Base-by-base conservation (phyloP, 345 rosid species). In the Eutrema heterophyllum region DNA sequence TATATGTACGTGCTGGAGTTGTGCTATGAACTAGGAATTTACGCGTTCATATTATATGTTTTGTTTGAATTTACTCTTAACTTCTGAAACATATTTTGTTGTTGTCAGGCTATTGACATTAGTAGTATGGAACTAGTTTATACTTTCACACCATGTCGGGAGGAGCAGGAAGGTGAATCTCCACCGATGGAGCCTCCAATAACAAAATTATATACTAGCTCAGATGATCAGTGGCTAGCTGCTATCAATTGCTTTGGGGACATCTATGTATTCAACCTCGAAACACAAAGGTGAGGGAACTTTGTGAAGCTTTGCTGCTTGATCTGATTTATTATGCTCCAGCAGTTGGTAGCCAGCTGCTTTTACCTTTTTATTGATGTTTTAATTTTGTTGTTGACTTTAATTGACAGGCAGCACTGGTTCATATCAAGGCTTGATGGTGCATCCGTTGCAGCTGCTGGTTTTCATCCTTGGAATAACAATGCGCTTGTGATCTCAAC, bases 211-310 rank as follows among this genome's bases (percentile, higher is more conserved):
- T 87, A 83, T 69, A 80, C 93, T 13, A 94, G 98, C 79, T 79
- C 83, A 64, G 96, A 89, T 85, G 93, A 89, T 74, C 96, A 87
- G 77, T 94, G 98, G 97, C 79, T 94, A 62, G 93, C 97, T 38
- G 97, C 98, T 18, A 53, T 87, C 62, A 94, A 91, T 71, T 94
- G 98, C 84, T 94, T 89, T 79, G 98, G 97, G 44, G 98, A 94
- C 78, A 76, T 89, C 27, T 89, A 91, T 55, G 52, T 91, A 56
- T 94, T 87, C 81, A 91, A 88, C 79, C 85, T 89, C 36, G 97
- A 91, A 79, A 87, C 83, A 53, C 90, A 80, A 64, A 91, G 98
- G 98, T 94, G 58, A 2, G 71, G 9, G 24, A 21, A 61, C 30
- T 43, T 27, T 40, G 0, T 53, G 16, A 32, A 41, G 33, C 36